These are phyloP conservation scores for Trichosporon sp. DNA, from an alignment of 1,284 basidiomycete genomes.

Conservation along the genomic window DNA sequence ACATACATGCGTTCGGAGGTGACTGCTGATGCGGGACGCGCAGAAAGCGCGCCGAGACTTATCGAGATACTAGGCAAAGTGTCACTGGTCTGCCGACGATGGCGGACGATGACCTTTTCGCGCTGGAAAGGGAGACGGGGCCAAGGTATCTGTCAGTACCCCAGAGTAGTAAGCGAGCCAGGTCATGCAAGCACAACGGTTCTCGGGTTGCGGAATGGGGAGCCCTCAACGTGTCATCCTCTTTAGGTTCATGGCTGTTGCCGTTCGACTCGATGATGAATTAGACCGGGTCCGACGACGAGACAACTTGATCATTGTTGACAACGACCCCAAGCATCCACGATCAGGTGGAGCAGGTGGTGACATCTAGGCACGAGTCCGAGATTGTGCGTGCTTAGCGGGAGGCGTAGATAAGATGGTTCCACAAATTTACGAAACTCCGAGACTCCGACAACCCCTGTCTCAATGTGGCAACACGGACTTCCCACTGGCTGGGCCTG, in stretches of 20 bases:
- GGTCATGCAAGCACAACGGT: no score
- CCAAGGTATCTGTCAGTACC: no score
- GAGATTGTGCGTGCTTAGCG: background rate
- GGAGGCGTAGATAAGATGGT: background rate
- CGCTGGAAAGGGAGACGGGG: no score
- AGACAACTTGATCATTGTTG: background rate
- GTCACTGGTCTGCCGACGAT: no score
- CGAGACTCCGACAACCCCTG: background rate
- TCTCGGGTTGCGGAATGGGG: no score
- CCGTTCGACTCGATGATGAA: background rate
- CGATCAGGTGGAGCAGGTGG: background rate
- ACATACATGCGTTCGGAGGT: background rate
- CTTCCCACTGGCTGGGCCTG: background rate
- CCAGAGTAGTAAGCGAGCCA: no score
- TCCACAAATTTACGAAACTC: slow-evolving; percentile 10
- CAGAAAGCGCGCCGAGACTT: no score
- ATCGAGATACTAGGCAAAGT: no score
- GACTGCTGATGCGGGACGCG: no score
- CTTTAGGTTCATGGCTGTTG: no score
- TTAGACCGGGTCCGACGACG: background rate
- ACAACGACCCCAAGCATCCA: background rate
- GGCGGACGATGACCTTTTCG: no score
- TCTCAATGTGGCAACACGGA: slow-evolving; percentile 3
- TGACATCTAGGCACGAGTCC: slow-evolving; percentile 17
- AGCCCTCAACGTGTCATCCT: background rate